Evolutionary conservation across 2,329 filamentous ascomycete genomes (phyloP).

Genomic region (Hymenoscyphus fraxineus): DNA sequence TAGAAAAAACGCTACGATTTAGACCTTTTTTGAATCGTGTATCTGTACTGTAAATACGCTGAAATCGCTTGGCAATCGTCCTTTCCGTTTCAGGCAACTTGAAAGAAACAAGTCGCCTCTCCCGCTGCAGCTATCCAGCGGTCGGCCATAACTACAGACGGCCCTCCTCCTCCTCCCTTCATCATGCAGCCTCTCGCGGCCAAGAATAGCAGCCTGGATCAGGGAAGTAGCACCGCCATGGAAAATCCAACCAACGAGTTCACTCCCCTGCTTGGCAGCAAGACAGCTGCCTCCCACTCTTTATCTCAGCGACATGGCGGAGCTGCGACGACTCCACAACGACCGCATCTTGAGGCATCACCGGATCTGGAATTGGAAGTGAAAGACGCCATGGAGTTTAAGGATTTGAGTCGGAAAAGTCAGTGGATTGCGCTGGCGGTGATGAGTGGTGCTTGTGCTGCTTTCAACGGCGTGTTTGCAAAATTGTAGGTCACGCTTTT

Average conservation of each 20-base stretch:
- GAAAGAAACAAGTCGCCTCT: background rate
- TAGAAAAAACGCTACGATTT: background rate
- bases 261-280: conserved; percentile 11
- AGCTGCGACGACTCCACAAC: conserved; percentile 1
- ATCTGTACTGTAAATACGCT: background rate
- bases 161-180: background rate
- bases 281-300: background rate
- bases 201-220: background rate
- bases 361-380: conserved; percentile 7
- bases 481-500: conserved; percentile 59
- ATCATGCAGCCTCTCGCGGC: background rate
- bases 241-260: background rate
- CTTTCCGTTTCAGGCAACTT: background rate
- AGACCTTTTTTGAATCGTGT: background rate
- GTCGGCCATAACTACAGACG: background rate
- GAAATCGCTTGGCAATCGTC: background rate
- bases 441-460: conserved; percentile 72
- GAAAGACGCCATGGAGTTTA: conserved; percentile 27
- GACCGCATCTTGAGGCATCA: background rate
- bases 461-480: conserved; percentile 71
- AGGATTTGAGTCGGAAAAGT: conserved; percentile 36
- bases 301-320: conserved; percentile 21
- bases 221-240: conserved; percentile 7
- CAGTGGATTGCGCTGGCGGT: conserved; percentile 68
- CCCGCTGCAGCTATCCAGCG: background rate